Evolutionary conservation across 805 yeast genomes (phyloP).

Genomic region (Brettanomyces naardenensis): DNA sequence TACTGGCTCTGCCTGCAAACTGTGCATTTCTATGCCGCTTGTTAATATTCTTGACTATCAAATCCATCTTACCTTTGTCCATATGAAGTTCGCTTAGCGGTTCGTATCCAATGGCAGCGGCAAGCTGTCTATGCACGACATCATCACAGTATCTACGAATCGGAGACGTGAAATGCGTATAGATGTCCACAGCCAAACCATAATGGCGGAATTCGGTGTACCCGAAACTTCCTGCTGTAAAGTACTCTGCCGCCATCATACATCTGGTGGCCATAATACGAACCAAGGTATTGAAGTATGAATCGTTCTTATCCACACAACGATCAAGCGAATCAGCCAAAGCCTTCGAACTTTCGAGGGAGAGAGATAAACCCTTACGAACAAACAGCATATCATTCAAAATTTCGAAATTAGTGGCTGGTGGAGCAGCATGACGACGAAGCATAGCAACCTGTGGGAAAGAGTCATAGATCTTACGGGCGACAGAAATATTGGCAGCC

Average conservation of each 20-base stretch:
- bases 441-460: conserved; percentile 98
- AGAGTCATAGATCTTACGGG: conserved; percentile 82
- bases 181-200: conserved; percentile 94
- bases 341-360: conserved; percentile 80
- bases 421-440: conserved; percentile 97
- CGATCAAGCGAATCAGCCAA: conserved; percentile 90
- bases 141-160: conserved; percentile 97
- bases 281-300: conserved; percentile 85
- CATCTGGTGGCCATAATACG: conserved; percentile 98
- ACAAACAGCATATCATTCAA: conserved; percentile 83
- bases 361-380: conserved; percentile 66
- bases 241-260: conserved; percentile 99
- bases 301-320: conserved; percentile 75
- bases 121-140: conserved; percentile 94
- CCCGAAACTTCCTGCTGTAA: conserved; percentile 82
- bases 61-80: conserved; percentile 85
- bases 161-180: conserved; percentile 98
- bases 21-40: conserved; percentile 96
- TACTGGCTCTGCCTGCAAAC: conserved; percentile 97
- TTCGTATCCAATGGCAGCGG: conserved; percentile 97
- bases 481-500: conserved; percentile 93
- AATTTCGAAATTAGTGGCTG: conserved; percentile 83
- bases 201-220: conserved; percentile 92
- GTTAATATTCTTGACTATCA: conserved; percentile 82
- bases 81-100: conserved; percentile 72